Evolutionary conservation across 805 yeast species (phyloP).

Genomic region (Yamadazyma nakazawae): DNA sequence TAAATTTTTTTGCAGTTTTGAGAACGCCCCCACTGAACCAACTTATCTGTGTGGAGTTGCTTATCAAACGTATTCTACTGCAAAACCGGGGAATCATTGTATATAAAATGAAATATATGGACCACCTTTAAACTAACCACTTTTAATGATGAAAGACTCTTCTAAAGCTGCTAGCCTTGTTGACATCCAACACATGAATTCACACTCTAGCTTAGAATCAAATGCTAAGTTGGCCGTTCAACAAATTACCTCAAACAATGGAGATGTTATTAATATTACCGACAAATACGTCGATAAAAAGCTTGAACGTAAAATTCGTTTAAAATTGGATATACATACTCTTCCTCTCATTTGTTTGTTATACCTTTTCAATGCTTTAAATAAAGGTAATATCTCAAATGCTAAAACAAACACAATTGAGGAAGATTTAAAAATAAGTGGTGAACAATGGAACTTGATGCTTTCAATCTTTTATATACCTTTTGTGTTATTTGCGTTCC

Average conservation of each 20-base stretch:
- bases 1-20: not conserved
- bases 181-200: constrained; percentile 1
- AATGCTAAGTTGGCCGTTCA: constrained; percentile 8
- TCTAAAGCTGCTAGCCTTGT: constrained; percentile 1
- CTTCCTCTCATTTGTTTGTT: constrained; percentile 44
- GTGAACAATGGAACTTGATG: constrained; percentile 44
- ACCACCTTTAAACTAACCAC: not conserved
- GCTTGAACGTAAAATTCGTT: constrained; percentile 27
- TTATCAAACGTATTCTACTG: not conserved
- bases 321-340: constrained; percentile 43
- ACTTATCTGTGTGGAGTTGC: not conserved
- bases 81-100: not conserved
- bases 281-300: constrained; percentile 14
- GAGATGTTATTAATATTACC: constrained; percentile 15
- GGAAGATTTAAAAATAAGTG: constrained; percentile 37
- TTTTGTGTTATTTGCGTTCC: constrained; percentile 44
- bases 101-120: not conserved
- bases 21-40: constrained; percentile 1
- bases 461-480: constrained; percentile 46
- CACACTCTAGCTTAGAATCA: constrained; percentile 6
- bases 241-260: constrained; percentile 16
- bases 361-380: constrained; percentile 48
- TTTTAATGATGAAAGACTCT: constrained; percentile 4
- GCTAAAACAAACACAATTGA: constrained; percentile 48
- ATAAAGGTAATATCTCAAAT: constrained; percentile 48